phyloP scores from a whole-genome alignment of 768 basidiomycete genomes.

The Daedaleopsis sinensis region DNA sequence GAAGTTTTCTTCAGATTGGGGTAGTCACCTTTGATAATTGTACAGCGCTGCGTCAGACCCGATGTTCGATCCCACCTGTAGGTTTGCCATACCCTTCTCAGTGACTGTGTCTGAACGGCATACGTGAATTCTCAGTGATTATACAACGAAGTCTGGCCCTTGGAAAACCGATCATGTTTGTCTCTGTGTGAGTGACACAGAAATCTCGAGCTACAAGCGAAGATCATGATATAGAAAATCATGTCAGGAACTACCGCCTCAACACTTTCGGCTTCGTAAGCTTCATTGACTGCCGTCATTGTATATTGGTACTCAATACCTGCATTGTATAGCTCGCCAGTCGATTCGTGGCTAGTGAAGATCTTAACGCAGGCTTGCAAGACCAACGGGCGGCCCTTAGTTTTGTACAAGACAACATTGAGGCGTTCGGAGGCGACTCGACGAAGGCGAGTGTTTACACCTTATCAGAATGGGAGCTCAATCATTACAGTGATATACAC shows the following conservation, averaged over 20 bases:
- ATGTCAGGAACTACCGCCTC: conserved; percentile 53
- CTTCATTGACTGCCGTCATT: not conserved
- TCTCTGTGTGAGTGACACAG: conserved; percentile 33
- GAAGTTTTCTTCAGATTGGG: conserved; percentile 5
- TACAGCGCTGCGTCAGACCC: conserved; percentile 47
- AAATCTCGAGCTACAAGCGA: not conserved
- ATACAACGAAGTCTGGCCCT: conserved; percentile 48
- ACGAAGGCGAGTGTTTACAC: conserved; percentile 37
- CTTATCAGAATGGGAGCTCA: not conserved
- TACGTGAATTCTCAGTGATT: conserved; percentile 38
- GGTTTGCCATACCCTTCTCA: conserved; percentile 4
- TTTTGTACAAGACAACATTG: conserved; percentile 69
- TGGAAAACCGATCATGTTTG: conserved; percentile 56
- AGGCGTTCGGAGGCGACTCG: conserved; percentile 48
- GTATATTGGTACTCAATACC: not conserved
- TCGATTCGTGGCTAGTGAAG: conserved; percentile 43
- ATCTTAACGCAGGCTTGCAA: conserved; percentile 42
- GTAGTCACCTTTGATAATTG: not conserved
- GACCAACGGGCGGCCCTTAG: conserved; percentile 62
- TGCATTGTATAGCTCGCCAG: conserved; percentile 45
- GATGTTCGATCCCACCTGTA: conserved; percentile 50
- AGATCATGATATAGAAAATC: not conserved
- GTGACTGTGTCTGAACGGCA: not conserved
- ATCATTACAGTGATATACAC: conserved; percentile 6
- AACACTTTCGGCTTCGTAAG: conserved; percentile 62